These are phyloP conservation scores for Thymus quinquecostatus DNA, from an alignment of 257 asterid genomes.

Conservation along the genomic window DNA sequence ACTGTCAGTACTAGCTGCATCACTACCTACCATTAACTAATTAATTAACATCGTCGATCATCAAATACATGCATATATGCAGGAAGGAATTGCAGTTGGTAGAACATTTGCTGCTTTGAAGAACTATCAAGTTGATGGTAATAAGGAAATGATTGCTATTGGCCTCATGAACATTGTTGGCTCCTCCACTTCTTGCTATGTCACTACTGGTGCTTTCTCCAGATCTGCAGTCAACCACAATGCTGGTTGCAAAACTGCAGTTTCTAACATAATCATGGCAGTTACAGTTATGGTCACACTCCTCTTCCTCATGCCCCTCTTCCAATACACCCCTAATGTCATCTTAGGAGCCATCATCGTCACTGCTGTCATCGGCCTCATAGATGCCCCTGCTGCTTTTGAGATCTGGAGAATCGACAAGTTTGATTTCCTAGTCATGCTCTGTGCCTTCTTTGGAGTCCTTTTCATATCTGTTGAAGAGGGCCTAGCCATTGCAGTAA, in stretches of 20 bases:
- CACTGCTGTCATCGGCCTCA: slow-evolving; percentile 81
- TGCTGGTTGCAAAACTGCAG: slow-evolving; percentile 87
- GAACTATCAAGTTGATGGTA: slow-evolving; percentile 93
- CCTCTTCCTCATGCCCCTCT: slow-evolving; percentile 89
- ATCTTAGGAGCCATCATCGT: slow-evolving; percentile 83
- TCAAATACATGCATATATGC: too few relatives aligned
- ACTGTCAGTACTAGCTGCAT: slow-evolving; percentile 48
- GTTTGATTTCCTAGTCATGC: slow-evolving; percentile 71
- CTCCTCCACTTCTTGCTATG: slow-evolving; percentile 85
- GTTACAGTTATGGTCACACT: slow-evolving; percentile 85
- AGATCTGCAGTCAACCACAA: slow-evolving; percentile 95
- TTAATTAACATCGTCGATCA: too few relatives aligned
- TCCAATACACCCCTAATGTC: slow-evolving; percentile 85
- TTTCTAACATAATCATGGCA: slow-evolving; percentile 83
- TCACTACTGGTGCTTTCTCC: slow-evolving; percentile 86
- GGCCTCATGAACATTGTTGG: slow-evolving; percentile 89
- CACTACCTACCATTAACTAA: too few relatives aligned
- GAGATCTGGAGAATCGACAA: slow-evolving; percentile 81
- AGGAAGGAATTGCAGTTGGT: slow-evolving; percentile 98
- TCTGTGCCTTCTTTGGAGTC: slow-evolving; percentile 81
- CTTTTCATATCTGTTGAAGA: slow-evolving; percentile 75
- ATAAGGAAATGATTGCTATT: slow-evolving; percentile 92
- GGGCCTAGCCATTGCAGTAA: slow-evolving; percentile 85
- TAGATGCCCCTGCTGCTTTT: slow-evolving; percentile 82
- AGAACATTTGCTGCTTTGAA: slow-evolving; percentile 91